Base-by-base conservation (phyloP, 768 basidiomycete species). In the Hygrocybe coccinea region DNA sequence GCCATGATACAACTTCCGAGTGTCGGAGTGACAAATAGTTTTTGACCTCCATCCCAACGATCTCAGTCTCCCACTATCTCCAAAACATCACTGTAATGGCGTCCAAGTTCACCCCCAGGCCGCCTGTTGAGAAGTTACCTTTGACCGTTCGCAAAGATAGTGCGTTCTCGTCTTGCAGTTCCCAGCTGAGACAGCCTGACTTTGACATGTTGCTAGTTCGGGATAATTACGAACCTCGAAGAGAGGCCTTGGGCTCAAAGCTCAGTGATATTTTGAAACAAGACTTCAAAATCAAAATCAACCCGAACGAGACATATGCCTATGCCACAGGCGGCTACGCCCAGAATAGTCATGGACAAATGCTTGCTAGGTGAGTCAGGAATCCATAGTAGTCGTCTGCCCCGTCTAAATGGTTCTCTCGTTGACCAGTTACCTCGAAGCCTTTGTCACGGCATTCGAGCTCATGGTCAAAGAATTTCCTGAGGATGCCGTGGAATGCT, bases 191-290 rank as follows among this genome's bases (percentile, higher is more conserved):
- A 14, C 24, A 36, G 33, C 6, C 43, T 24, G 36, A 52, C 10
- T 9, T 19, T 52, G 35, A 19, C 14, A 24, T 5, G 5, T 29
- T 3, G 45, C 17, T 43, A 76, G 75, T 74, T 46, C 69, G 73
- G 34, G 74, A 76, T 56, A 69, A 73, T 29, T 76, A 65, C 50
- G 73, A 75, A 29, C 59, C 64, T 29, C 65, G 71, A 48, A 70
- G 66, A 54, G 69, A 61, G n/a, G 71, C 68, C 1, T 65, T 66
- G 15, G 68, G 80, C 52, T 50, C 56, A 12, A 59, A 67, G 37
- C 68, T 74, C 48, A 60, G 67, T 21, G 67, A 64, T 21, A 51
- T 64, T 17, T 58, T 72, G 11, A 71, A 69, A 5, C 60, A 55
- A 10, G 59, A 64, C 14, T 66, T 72, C 59, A 59, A 57, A 0